These are phyloP conservation scores for Trichoderma koningii DNA, from an alignment of 2,329 filamentous ascomycete species.

Conservation along the genomic window DNA sequence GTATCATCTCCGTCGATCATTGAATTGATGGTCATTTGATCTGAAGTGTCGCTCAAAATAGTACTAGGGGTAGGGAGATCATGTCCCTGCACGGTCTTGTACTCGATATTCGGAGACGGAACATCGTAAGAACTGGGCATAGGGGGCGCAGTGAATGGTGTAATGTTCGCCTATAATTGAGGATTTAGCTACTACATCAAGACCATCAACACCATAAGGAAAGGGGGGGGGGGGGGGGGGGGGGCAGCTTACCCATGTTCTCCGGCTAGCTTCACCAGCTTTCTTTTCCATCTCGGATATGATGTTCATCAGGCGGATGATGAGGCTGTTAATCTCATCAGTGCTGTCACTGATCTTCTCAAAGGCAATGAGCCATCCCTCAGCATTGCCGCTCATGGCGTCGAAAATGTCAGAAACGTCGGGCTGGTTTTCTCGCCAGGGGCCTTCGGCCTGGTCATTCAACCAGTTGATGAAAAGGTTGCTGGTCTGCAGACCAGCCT, in stretches of 20 bases:
- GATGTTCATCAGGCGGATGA: slow-evolving; percentile 73
- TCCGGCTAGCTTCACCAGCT: slow-evolving; percentile 79
- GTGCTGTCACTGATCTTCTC: slow-evolving; percentile 73
- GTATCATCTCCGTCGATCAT: slow-evolving; percentile 27
- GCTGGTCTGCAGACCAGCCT: slow-evolving; percentile 74
- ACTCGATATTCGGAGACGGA: slow-evolving; percentile 20
- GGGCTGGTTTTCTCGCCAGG: slow-evolving; percentile 62
- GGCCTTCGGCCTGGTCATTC: slow-evolving; percentile 61
- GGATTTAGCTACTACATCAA: not conserved
- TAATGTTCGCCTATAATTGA: slow-evolving; percentile 31
- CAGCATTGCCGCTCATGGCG: slow-evolving; percentile 90
- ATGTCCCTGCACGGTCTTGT: not conserved
- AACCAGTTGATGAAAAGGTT: slow-evolving; percentile 78
- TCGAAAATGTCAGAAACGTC: slow-evolving; percentile 72
- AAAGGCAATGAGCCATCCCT: slow-evolving; percentile 85
- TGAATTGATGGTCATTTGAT: slow-evolving; percentile 21
- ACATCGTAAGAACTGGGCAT: not conserved
- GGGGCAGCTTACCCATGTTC: slow-evolving; percentile 63
- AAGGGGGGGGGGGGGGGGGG: not conserved
- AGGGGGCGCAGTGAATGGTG: slow-evolving; percentile 30
- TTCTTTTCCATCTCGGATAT: slow-evolving; percentile 84
- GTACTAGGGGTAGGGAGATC: slow-evolving; percentile 15
- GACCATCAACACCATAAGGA: not conserved
- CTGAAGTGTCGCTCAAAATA: slow-evolving; percentile 30
- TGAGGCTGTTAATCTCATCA: slow-evolving; percentile 66